Conservation (phyloP, 2,329 filamentous ascomycete species). For the Monilinia polystroma region DNA sequence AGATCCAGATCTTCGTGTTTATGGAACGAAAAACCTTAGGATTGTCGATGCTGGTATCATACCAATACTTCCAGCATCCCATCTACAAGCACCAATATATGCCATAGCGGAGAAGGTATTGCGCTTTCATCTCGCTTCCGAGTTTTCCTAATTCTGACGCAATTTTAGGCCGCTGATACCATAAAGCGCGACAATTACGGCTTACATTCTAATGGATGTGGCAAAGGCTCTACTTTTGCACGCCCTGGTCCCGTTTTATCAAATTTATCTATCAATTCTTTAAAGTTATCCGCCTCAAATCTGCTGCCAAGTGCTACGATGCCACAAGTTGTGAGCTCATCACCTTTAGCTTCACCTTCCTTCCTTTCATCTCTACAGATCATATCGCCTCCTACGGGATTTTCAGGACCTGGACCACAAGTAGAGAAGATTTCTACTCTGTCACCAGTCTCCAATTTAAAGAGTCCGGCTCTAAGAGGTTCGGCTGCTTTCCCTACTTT, state of each 20-base stretch:
- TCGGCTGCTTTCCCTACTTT: not conserved
- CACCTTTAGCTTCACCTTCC: not conserved
- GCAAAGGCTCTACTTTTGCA: slow-evolving; percentile 18
- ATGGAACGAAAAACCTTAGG: slow-evolving; percentile 29
- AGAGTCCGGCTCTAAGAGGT: not conserved
- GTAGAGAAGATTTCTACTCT: slow-evolving; percentile 3
- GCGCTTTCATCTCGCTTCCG: slow-evolving; percentile 30
- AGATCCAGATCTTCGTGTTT: slow-evolving; percentile 30
- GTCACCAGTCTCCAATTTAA: not conserved
- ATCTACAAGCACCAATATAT: slow-evolving; percentile 30
- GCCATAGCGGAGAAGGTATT: slow-evolving; percentile 33
- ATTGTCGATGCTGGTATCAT: slow-evolving; percentile 34
- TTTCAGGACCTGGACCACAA: not conserved
- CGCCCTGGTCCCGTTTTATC: slow-evolving; percentile 22
- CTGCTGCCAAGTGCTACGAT: not conserved
- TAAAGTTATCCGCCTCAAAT: slow-evolving; percentile 3
- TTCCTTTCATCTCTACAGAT: not conserved
- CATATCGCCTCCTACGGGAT: not conserved
- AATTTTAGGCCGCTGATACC: slow-evolving; percentile 32
- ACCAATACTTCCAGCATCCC: slow-evolving; percentile 27
- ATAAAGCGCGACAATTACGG: slow-evolving; percentile 33
- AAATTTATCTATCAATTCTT: slow-evolving; percentile 15
- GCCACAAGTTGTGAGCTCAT: not conserved
- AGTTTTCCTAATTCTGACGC: not conserved
- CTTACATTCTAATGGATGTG: slow-evolving; percentile 26